A percentile compares a stretch with the other conserved stretches of the same genome.
Evolutionary conservation across 2,329 filamentous ascomycete species (phyloP).

Genomic region (Sphaerostilbella broomeana): DNA sequence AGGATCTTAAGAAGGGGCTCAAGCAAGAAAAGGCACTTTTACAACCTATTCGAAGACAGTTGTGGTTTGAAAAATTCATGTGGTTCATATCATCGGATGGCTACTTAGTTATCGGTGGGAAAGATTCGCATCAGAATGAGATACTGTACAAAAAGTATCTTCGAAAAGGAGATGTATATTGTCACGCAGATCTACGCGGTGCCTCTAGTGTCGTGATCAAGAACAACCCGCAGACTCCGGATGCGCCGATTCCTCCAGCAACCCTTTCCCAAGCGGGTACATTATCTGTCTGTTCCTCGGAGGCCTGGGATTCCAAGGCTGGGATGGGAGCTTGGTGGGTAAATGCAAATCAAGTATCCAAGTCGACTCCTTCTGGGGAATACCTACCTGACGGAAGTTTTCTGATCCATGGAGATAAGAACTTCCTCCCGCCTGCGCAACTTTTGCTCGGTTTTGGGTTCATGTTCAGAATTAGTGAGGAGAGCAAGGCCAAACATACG

Average conservation of each 20-base stretch:
- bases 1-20: constrained; percentile 77
- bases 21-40: constrained; percentile 89
- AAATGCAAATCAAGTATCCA: constrained; percentile 80
- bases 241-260: constrained; percentile 84
- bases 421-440: constrained; percentile 81
- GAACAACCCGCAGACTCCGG: constrained; percentile 69
- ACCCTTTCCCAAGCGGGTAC: constrained; percentile 87
- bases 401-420: constrained; percentile 78
- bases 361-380: constrained; percentile 72
- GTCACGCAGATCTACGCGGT: constrained; percentile 82
- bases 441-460: constrained; percentile 82
- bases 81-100: constrained; percentile 96
- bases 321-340: constrained; percentile 97
- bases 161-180: constrained; percentile 83
- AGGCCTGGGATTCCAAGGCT: constrained; percentile 93
- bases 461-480: constrained; percentile 81
- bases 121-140: constrained; percentile 84
- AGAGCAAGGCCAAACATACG: constrained; percentile 73
- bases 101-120: constrained; percentile 83
- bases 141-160: constrained; percentile 83
- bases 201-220: constrained; percentile 85
- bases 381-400: constrained; percentile 75
- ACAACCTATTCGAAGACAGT: constrained; percentile 70
- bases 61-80: constrained; percentile 96
- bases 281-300: constrained; percentile 76